Evolutionary conservation across 306 rosid genomes (phyloP).

Genomic region (Cotoneaster glaucophyllus): DNA sequence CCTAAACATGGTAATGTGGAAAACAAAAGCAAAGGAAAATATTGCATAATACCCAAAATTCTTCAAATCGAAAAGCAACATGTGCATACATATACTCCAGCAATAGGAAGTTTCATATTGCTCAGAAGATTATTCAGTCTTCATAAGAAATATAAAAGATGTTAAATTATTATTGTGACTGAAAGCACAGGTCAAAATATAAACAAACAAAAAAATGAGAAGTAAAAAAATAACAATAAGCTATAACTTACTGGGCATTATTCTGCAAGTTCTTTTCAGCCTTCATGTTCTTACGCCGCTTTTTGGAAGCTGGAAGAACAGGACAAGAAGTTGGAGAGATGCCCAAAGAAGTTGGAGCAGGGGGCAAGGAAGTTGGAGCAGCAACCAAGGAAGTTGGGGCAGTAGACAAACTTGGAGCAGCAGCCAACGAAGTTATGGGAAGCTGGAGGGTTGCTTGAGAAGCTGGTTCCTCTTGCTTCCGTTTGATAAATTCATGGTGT

Average conservation of each 20-base stretch:
- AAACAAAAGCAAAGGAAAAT: neutral
- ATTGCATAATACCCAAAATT: neutral
- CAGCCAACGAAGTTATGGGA: neutral
- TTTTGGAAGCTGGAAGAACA: slow-evolving; percentile 12
- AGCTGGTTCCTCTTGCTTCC: slow-evolving; percentile 7
- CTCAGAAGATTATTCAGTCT: too few relatives aligned
- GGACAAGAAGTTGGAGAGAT: neutral
- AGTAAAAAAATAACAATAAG: neutral
- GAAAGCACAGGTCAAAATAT: neutral
- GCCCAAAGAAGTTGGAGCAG: neutral
- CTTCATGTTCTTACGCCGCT: slow-evolving; percentile 35
- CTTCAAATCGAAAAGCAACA: neutral
- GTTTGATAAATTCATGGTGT: slow-evolving; percentile 14
- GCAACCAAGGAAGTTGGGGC: too few relatives aligned
- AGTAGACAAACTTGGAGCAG: too few relatives aligned
- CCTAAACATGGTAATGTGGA: neutral
- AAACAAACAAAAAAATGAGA: neutral
- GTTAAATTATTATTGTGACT: neutral
- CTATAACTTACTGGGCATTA: slow-evolving; percentile 31
- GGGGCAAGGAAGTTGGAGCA: neutral
- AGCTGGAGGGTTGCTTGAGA: neutral
- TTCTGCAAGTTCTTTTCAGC: slow-evolving; percentile 30
- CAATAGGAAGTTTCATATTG: neutral
- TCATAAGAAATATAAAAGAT: neutral
- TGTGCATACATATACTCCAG: neutral